Conservation (phyloP, 306 rosid species). For the Acacia acuminata region DNA sequence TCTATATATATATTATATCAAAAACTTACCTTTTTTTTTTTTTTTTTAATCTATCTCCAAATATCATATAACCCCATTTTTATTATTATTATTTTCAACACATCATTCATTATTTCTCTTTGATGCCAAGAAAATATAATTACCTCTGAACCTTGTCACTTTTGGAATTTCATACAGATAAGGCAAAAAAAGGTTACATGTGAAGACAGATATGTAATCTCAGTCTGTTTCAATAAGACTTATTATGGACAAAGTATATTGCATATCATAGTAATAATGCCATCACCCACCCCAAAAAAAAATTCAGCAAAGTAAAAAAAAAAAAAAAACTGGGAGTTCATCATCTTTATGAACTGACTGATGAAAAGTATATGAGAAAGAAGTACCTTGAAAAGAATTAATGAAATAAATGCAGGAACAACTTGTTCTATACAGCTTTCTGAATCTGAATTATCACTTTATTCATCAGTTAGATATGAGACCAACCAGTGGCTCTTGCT, state of each 20-base stretch:
- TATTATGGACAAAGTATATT: constrained; percentile 28
- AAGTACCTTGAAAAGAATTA: constrained; percentile 60
- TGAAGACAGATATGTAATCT: constrained; percentile 4
- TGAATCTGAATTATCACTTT: constrained; percentile 20
- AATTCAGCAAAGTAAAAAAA: not conserved
- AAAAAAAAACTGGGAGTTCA: not conserved
- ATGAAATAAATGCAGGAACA: constrained; percentile 58
- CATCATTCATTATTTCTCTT: constrained; percentile 62
- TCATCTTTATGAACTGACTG: constrained; percentile 23
- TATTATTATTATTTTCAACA: constrained; percentile 49
- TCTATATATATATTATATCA: constrained; percentile 12
- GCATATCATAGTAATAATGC: constrained; percentile 15
- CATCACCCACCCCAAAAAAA: not conserved
- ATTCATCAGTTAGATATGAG: constrained; percentile 42
- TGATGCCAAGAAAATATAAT: constrained; percentile 52
- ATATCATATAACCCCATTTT: constrained; percentile 27
- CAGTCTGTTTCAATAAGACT: not conserved
- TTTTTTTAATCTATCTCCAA: not conserved
- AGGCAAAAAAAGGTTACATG: not conserved
- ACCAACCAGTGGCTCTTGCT: constrained; percentile 49
- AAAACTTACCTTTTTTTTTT: constrained; percentile 39
- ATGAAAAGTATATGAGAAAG: constrained; percentile 37
- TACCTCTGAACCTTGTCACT: constrained; percentile 45
- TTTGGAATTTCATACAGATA: constrained; percentile 35
- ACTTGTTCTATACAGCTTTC: constrained; percentile 51